Evolutionary conservation across 306 rosid species (phyloP).

Genomic region (Glycyrrhiza uralensis): DNA sequence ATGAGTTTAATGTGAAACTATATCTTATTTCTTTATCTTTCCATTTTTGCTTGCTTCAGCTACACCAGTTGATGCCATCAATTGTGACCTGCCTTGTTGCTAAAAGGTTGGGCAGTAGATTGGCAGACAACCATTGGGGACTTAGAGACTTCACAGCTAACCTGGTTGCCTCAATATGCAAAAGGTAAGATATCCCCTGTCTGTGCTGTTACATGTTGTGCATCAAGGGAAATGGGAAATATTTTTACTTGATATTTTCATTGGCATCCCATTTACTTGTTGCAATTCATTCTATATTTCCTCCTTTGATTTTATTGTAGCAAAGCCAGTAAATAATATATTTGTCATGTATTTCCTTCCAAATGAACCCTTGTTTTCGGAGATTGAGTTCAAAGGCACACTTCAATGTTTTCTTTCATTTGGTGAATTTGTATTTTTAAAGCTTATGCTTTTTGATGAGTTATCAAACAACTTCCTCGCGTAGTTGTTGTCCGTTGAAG

Average conservation of each 20-base stretch:
- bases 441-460: not conserved
- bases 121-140: slow-evolving; percentile 81
- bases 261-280: slow-evolving; percentile 1
- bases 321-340: not conserved
- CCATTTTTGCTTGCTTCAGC: slow-evolving; percentile 39
- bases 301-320: not conserved
- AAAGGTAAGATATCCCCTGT: slow-evolving; percentile 49
- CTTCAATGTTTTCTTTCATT: not conserved
- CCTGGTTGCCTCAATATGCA: slow-evolving; percentile 83
- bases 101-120: slow-evolving; percentile 73
- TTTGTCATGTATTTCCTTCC: not conserved
- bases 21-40: not conserved
- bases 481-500: not conserved
- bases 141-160: slow-evolving; percentile 82
- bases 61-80: slow-evolving; percentile 95
- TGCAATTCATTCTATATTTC: not conserved
- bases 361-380: slow-evolving; percentile 8
- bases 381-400: not conserved
- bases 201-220: slow-evolving; percentile 15
- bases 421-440: not conserved
- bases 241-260: not conserved
- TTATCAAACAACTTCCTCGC: slow-evolving; percentile 3
- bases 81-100: slow-evolving; percentile 90
- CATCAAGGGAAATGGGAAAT: not conserved
- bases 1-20: not conserved